These are phyloP conservation scores for Bruguiera parviflora DNA, from an alignment of 345 rosid genomes.

Conservation along the genomic window DNA sequence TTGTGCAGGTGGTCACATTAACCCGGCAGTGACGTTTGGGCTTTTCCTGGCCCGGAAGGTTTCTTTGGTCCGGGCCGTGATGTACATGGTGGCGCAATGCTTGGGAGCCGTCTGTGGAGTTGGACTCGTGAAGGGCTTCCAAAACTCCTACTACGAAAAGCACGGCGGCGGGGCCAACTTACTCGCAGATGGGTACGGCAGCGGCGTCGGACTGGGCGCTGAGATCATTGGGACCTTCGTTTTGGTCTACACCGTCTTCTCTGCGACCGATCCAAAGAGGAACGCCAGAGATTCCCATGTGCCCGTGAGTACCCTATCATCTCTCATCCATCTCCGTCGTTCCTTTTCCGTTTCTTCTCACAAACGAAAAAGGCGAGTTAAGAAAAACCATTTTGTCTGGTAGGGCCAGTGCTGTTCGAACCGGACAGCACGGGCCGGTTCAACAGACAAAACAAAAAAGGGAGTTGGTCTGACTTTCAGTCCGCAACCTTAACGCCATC, in stretches of 20 bases:
- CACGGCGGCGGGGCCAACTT: constrained; percentile 75
- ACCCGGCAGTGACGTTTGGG: constrained; percentile 87
- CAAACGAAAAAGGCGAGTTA: too few relatives aligned
- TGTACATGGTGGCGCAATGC: constrained; percentile 73
- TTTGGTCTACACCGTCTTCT: constrained; percentile 84
- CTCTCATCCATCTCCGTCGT: not conserved
- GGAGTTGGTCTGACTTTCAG: too few relatives aligned
- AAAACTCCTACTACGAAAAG: constrained; percentile 40
- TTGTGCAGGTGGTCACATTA: constrained; percentile 68
- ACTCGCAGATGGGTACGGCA: constrained; percentile 48
- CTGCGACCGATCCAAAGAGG: constrained; percentile 85
- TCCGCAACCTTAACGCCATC: too few relatives aligned
- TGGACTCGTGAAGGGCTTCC: constrained; percentile 70
- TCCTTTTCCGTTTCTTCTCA: not conserved
- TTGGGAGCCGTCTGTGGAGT: constrained; percentile 81
- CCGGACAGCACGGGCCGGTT: too few relatives aligned
- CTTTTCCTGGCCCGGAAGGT: constrained; percentile 74
- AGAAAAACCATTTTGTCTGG: too few relatives aligned
- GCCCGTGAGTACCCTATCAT: constrained; percentile 46
- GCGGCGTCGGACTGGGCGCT: constrained; percentile 59
- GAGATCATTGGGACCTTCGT: constrained; percentile 89
- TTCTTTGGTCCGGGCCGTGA: constrained; percentile 57
- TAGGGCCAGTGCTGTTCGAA: too few relatives aligned
- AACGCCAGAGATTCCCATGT: constrained; percentile 87
- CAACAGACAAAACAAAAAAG: too few relatives aligned